These are phyloP conservation scores for Chenopodium formosanum DNA, from an alignment of 148 eudicot species.

Conservation along the genomic window DNA sequence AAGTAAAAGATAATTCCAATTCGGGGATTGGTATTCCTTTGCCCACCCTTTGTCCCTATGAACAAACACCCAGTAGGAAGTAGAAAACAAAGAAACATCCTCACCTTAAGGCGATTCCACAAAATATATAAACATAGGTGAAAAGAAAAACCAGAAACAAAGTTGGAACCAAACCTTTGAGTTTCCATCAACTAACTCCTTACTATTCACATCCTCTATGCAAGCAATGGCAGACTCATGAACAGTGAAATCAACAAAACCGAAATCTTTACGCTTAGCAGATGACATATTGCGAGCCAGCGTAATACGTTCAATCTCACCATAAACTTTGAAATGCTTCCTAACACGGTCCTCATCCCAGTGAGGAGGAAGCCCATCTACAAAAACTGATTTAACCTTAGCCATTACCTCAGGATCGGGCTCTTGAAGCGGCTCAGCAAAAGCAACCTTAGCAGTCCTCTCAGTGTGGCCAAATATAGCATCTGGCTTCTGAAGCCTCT, in stretches of 20 bases:
- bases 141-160: neutral
- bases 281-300: slow-evolving; percentile 78
- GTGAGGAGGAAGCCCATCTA: slow-evolving; percentile 78
- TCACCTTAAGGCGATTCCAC: neutral
- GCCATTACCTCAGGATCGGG: slow-evolving; percentile 91
- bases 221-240: slow-evolving; percentile 89
- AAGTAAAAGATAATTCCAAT: too few relatives aligned
- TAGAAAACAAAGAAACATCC: neutral
- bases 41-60: too few relatives aligned
- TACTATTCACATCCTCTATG: slow-evolving; percentile 61
- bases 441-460: slow-evolving; percentile 83
- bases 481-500: slow-evolving; percentile 87
- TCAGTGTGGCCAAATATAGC: slow-evolving; percentile 78
- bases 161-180: slow-evolving; percentile 43
- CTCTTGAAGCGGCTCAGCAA: slow-evolving; percentile 86
- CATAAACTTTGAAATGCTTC: slow-evolving; percentile 58
- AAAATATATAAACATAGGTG: neutral
- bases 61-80: too few relatives aligned
- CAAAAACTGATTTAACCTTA: slow-evolving; percentile 81
- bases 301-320: slow-evolving; percentile 67
- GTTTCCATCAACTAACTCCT: slow-evolving; percentile 61
- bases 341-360: slow-evolving; percentile 85
- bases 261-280: slow-evolving; percentile 89
- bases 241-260: slow-evolving; percentile 74
- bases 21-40: too few relatives aligned